phyloP scores from a whole-genome alignment of 805 yeast genomes.

The Wickerhamiella parazyma region DNA sequence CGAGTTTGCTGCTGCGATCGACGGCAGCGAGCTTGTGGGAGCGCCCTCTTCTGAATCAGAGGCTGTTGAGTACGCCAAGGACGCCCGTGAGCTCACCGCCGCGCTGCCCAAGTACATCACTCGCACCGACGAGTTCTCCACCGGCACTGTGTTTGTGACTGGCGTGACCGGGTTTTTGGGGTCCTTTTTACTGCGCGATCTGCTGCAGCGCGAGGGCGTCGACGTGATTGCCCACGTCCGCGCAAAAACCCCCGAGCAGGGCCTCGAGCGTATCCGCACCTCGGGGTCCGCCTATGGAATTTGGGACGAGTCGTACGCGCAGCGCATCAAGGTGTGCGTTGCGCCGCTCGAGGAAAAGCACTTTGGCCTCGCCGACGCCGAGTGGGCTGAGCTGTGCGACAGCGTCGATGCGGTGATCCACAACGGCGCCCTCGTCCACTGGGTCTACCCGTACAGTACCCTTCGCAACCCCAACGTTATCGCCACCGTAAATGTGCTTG shows the following conservation, averaged over 20 bases:
- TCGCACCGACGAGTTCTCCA: slow-evolving; percentile 30
- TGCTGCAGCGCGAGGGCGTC: slow-evolving; percentile 45
- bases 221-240: slow-evolving; percentile 82
- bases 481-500: slow-evolving; percentile 72
- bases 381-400: slow-evolving; percentile 46
- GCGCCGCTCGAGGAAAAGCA: slow-evolving; percentile 68
- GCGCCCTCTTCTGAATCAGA: slow-evolving; percentile 31
- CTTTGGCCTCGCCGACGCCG: slow-evolving; percentile 48
- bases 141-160: slow-evolving; percentile 62
- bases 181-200: slow-evolving; percentile 67
- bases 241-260: slow-evolving; percentile 55
- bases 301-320: slow-evolving; percentile 50
- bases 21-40: slow-evolving; percentile 29
- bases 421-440: slow-evolving; percentile 96
- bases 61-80: slow-evolving; percentile 42
- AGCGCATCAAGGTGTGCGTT: slow-evolving; percentile 52
- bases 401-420: slow-evolving; percentile 75
- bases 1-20: slow-evolving; percentile 63
- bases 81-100: slow-evolving; percentile 46
- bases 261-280: slow-evolving; percentile 58
- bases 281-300: slow-evolving; percentile 74
- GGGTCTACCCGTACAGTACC: slow-evolving; percentile 92
- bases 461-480: slow-evolving; percentile 88
- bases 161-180: slow-evolving; percentile 97
- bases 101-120: slow-evolving; percentile 34